phyloP scores from a whole-genome alignment of 345 rosid species.

The Pistacia vera region DNA sequence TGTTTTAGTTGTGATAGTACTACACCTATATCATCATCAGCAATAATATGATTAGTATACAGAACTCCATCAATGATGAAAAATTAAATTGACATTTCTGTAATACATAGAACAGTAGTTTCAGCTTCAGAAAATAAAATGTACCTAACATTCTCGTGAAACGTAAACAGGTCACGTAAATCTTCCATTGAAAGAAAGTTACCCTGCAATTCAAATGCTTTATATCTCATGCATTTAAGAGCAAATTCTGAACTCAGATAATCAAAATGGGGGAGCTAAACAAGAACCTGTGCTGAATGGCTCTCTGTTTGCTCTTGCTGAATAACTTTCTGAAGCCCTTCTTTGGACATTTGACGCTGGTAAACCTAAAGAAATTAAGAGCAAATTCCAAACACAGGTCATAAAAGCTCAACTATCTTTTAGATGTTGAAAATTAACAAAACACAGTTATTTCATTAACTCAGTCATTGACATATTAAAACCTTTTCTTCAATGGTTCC shows the following conservation, averaged over 20 bases:
- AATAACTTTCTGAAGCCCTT: slow-evolving; percentile 98
- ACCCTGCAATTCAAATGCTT: slow-evolving; percentile 53
- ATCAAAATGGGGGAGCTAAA: slow-evolving; percentile 8
- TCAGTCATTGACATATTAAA: slow-evolving; percentile 11
- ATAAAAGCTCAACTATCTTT: slow-evolving; percentile 5
- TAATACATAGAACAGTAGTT: slow-evolving; percentile 11
- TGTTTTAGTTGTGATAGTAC: not conserved
- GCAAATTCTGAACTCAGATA: slow-evolving; percentile 12
- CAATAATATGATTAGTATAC: not conserved
- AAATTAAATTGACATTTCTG: not conserved
- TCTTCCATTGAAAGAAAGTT: slow-evolving; percentile 85
- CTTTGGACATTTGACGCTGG: slow-evolving; percentile 98
- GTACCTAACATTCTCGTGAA: slow-evolving; percentile 74
- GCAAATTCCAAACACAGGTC: no score
- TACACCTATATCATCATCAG: not conserved
- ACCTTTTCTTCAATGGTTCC: slow-evolving; percentile 99
- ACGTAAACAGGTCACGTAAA: slow-evolving; percentile 83
- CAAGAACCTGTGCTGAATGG: slow-evolving; percentile 52
- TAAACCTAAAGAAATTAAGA: slow-evolving; percentile 59
- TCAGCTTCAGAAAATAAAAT: slow-evolving; percentile 3
- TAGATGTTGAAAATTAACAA: not conserved
- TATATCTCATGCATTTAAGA: not conserved
- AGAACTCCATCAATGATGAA: not conserved
- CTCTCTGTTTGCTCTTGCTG: slow-evolving; percentile 66
- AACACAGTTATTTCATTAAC: slow-evolving; percentile 2